Conservation (phyloP, 2,329 filamentous ascomycete genomes). For the Zasmidium angulare region DNA sequence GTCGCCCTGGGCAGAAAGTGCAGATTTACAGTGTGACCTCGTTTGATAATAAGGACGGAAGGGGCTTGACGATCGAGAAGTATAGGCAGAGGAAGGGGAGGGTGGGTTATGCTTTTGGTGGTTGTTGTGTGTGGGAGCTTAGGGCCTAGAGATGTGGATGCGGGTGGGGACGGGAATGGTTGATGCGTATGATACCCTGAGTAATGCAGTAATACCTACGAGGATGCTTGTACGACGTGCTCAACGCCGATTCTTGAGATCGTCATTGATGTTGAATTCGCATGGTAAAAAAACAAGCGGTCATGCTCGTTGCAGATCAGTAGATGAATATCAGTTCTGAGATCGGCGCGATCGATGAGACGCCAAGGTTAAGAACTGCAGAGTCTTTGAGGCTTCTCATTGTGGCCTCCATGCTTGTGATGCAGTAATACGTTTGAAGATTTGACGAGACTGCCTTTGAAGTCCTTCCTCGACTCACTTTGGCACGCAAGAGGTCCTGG, state of each 20-base stretch:
- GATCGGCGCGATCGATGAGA: too few relatives aligned
- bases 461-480: neutral
- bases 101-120: conserved; percentile 49
- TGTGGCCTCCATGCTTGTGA: neutral
- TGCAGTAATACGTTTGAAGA: conserved; percentile 20
- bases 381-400: too few relatives aligned
- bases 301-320: too few relatives aligned
- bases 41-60: conserved; percentile 51
- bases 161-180: neutral
- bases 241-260: too few relatives aligned
- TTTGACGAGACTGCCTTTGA: neutral
- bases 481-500: too few relatives aligned
- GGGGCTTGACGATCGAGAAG: conserved; percentile 52
- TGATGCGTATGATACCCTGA: conserved; percentile 5
- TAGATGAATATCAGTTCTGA: too few relatives aligned
- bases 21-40: conserved; percentile 62
- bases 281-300: too few relatives aligned
- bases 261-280: too few relatives aligned
- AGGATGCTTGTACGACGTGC: too few relatives aligned
- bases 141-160: conserved; percentile 30
- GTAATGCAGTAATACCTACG: neutral
- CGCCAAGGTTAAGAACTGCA: too few relatives aligned
- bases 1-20: conserved; percentile 66
- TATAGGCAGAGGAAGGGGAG: conserved; percentile 50
- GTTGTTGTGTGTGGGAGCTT: conserved; percentile 57